Conservation (phyloP, 345 rosid genomes). For the Salix suchowensis region DNA sequence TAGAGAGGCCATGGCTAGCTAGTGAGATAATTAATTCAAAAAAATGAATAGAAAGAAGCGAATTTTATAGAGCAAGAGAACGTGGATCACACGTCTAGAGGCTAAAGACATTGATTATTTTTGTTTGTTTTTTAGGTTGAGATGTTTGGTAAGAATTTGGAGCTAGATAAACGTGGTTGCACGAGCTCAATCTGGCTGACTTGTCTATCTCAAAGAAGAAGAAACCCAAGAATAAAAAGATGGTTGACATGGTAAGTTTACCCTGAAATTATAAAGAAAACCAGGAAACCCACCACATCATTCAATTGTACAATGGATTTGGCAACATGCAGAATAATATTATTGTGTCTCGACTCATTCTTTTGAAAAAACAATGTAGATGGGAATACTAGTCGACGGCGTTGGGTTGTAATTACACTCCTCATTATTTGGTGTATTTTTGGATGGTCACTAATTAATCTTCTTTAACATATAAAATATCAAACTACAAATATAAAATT, state of each 20-base stretch:
- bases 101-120: not conserved
- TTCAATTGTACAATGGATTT: not conserved
- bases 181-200: conserved; percentile 12
- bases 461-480: too few relatives aligned
- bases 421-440: too few relatives aligned
- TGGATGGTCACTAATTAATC: too few relatives aligned
- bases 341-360: too few relatives aligned
- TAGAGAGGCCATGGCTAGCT: conserved; percentile 3
- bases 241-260: not conserved
- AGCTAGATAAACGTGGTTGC: conserved; percentile 14
- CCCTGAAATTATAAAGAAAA: not conserved
- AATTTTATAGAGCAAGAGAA: not conserved
- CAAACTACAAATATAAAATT: too few relatives aligned
- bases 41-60: not conserved
- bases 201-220: not conserved
- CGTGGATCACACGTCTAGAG: conserved; percentile 8
- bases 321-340: not conserved
- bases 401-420: too few relatives aligned
- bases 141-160: not conserved
- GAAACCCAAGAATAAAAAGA: not conserved
- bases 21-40: not conserved
- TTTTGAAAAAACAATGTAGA: too few relatives aligned
- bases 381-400: too few relatives aligned
- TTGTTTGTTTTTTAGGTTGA: not conserved
- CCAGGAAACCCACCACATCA: not conserved